Conservation (phyloP, 805 yeast species). For the Kodamaea laetipori region DNA sequence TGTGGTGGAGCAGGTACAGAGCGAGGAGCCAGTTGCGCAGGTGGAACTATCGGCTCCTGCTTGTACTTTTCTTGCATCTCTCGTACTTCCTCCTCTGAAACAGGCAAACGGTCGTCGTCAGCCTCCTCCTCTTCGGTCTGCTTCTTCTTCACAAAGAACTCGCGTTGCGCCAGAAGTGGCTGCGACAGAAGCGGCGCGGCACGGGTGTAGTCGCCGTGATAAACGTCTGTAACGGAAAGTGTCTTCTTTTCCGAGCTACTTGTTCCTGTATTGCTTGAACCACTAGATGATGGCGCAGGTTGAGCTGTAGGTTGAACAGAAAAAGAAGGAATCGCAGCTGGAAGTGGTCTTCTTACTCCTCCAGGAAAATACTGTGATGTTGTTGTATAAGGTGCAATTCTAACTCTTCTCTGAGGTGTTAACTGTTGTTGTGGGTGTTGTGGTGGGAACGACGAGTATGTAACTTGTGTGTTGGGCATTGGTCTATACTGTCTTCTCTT, state of each 20-base stretch:
- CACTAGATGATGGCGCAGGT: too few relatives aligned
- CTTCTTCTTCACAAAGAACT: constrained; percentile 30
- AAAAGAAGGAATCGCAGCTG: constrained; percentile 2
- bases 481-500: constrained; percentile 16
- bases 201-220: constrained; percentile 46
- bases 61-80: constrained; percentile 35
- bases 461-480: constrained; percentile 15
- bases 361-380: constrained; percentile 7
- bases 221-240: constrained; percentile 48
- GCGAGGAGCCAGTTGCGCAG: neutral
- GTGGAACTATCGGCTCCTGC: constrained; percentile 5
- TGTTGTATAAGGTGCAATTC: constrained; percentile 16
- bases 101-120: constrained; percentile 32
- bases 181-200: constrained; percentile 54
- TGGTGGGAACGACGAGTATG: constrained; percentile 14
- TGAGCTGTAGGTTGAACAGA: neutral
- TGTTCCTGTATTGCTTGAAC: too few relatives aligned
- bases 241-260: constrained; percentile 18
- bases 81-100: constrained; percentile 31
- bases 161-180: constrained; percentile 52
- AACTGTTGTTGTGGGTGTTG: constrained; percentile 3
- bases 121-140: constrained; percentile 23
- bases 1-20: constrained; percentile 4
- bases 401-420: constrained; percentile 15
- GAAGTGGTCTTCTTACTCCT: neutral